These are phyloP conservation scores for Gorgonomyces haynaldii DNA, from an alignment of 192 early-diverging fungal species.

Conservation along the genomic window DNA sequence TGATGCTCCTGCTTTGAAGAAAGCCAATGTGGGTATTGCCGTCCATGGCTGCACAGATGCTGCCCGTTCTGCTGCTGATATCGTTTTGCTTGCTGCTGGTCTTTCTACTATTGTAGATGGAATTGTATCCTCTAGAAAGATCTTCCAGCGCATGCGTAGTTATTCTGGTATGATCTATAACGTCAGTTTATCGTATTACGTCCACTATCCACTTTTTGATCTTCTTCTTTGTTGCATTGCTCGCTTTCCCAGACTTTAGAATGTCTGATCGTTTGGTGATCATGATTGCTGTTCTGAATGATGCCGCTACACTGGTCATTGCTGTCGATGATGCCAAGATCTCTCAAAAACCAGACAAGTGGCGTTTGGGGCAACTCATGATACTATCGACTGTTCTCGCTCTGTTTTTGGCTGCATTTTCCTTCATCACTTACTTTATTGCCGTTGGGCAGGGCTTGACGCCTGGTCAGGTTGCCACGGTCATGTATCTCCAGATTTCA, in stretches of 20 bases:
- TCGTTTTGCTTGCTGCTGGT: slow-evolving; percentile 80
- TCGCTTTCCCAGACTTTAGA: slow-evolving; percentile 68
- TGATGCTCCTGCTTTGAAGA: slow-evolving; percentile 95
- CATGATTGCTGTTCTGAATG: slow-evolving; percentile 84
- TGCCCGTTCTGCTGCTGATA: slow-evolving; percentile 89
- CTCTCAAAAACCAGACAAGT: slow-evolving; percentile 82
- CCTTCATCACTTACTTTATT: slow-evolving; percentile 76
- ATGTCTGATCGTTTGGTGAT: slow-evolving; percentile 72
- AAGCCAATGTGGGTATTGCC: slow-evolving; percentile 95
- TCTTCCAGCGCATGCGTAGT: slow-evolving; percentile 91
- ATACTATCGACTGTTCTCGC: slow-evolving; percentile 70
- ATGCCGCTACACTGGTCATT: slow-evolving; percentile 73
- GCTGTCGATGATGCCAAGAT: slow-evolving; percentile 89
- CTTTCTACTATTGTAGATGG: slow-evolving; percentile 90
- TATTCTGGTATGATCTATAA: slow-evolving; percentile 44
- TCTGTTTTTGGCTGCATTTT: slow-evolving; percentile 57
- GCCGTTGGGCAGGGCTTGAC: slow-evolving; percentile 18
- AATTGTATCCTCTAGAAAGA: slow-evolving; percentile 76
- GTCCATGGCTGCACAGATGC: slow-evolving; percentile 93
- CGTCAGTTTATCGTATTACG: slow-evolving; percentile 71
- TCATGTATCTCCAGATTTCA: slow-evolving; percentile 89
- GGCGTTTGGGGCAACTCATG: slow-evolving; percentile 86
- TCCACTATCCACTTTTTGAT: slow-evolving; percentile 92
- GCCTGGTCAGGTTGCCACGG: slow-evolving; percentile 8
- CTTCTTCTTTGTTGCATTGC: slow-evolving; percentile 87